Base-by-base conservation (phyloP, 352 stramenopile genomes). In the Phytophthora sp. region DNA sequence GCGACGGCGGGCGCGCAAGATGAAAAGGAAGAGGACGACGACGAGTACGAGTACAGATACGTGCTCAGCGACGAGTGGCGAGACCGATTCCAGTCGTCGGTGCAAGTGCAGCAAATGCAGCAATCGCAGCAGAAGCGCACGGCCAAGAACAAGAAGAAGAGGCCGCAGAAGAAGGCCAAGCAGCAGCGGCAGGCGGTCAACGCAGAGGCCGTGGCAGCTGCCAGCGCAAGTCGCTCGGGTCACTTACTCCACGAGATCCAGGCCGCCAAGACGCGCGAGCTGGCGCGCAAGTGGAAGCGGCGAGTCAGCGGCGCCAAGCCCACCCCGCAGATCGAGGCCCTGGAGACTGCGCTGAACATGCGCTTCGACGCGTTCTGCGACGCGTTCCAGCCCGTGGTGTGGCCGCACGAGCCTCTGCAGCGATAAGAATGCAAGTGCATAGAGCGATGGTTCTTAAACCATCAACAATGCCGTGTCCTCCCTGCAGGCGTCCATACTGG, bases 61-160 rank as follows among this genome's bases (percentile, higher is more conserved):
- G 77, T 92, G 42, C 52, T 95, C 50, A 87, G 67, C 20, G 76
- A 95, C 35, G 84, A 91, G 45, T 95, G 87, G 87, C 71, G 77
- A 32, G 54, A 71, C 8, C 81, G 53, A 31, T 89, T 89, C 28
- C 62, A 49, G 39, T 66, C 58, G n/a, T 73, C 50, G 11, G n/a
- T 49, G 35, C 54, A 48, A 35, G 15, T 74, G 17, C 37, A 58
- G 52, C 55, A 57, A 38, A 28, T 32, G 23, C 17, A 44, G 13
- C 50, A 38, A 18, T 23, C 62, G 28, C 39, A 56, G 21, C 41
- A 41, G 23, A 31, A 44, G 3, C 21, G 11, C n/a, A 55, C 54
- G 17, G 43, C 27, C 37, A 66, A 54, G 20, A 67, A 58, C 20
- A 46, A 35, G 17, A 63, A 60, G 23, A 60, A 57, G 23, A 67